Evolutionary conservation across 2,329 filamentous ascomycete genomes (phyloP).

Genomic region (Hymenoscyphus fructigenus): DNA sequence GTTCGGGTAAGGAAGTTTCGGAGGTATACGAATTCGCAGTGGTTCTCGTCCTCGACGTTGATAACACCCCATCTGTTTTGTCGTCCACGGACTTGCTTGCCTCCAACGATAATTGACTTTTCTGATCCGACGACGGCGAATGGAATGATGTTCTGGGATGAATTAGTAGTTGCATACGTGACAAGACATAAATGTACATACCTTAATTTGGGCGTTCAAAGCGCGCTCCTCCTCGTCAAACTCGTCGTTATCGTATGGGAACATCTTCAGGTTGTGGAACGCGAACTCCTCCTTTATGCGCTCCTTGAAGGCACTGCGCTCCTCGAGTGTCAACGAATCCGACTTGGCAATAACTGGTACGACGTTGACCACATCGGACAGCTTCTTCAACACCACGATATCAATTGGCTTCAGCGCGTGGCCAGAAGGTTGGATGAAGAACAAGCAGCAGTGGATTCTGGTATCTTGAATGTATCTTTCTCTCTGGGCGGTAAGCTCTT

Average conservation of each 20-base stretch:
- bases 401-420: slow-evolving; percentile 99
- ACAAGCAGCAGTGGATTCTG: slow-evolving; percentile 97
- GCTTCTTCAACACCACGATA: slow-evolving; percentile 99
- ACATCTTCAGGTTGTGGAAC: slow-evolving; percentile 99
- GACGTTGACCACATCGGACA: slow-evolving; percentile 98
- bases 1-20: slow-evolving; percentile 98
- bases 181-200: slow-evolving; percentile 41
- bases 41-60: slow-evolving; percentile 98
- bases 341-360: slow-evolving; percentile 99
- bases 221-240: slow-evolving; percentile 94
- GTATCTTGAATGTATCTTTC: slow-evolving; percentile 99
- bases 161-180: not conserved
- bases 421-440: slow-evolving; percentile 98
- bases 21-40: slow-evolving; percentile 99
- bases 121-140: slow-evolving; percentile 98
- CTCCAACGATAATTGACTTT: slow-evolving; percentile 95
- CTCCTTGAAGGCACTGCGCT: slow-evolving; percentile 96
- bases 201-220: slow-evolving; percentile 95
- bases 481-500: slow-evolving; percentile 98
- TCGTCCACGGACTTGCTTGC: slow-evolving; percentile 94
- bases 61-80: slow-evolving; percentile 99
- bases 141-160: slow-evolving; percentile 76
- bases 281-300: slow-evolving; percentile 99
- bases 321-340: slow-evolving; percentile 92
- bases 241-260: slow-evolving; percentile 99